phyloP scores from a whole-genome alignment of 2,329 filamentous ascomycete species.

The Esteya vermicola region DNA sequence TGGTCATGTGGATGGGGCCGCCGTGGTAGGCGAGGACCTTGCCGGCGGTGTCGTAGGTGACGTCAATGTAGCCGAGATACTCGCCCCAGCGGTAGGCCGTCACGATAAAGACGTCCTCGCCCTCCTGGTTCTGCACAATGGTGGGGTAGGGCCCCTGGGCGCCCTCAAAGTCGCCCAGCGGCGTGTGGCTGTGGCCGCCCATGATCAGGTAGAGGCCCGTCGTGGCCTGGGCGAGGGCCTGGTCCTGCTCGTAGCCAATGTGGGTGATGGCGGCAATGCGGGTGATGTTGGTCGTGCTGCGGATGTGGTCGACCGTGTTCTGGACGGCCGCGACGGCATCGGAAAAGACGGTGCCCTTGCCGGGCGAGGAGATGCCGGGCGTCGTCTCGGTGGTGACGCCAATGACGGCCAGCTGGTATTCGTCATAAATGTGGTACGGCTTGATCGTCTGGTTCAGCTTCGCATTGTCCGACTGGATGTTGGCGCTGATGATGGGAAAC shows the following conservation, averaged over 20 bases:
- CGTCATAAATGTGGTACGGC: conserved; percentile 48
- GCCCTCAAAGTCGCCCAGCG: conserved; percentile 42
- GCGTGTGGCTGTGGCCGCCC: conserved; percentile 46
- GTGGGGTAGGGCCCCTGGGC: conserved; percentile 50
- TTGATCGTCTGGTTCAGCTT: conserved; percentile 49
- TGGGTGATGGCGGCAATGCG: conserved; percentile 54
- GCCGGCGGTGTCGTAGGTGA: conserved; percentile 46
- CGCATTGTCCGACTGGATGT: conserved; percentile 45
- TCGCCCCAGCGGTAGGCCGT: conserved; percentile 56
- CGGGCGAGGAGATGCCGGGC: conserved; percentile 42
- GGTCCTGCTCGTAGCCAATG: conserved; percentile 51
- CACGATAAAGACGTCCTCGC: conserved; percentile 54
- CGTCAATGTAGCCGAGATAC: conserved; percentile 53
- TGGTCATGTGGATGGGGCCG: conserved; percentile 49
- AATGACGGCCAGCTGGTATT: conserved; percentile 47
- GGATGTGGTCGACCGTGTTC: conserved; percentile 46
- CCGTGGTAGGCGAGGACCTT: conserved; percentile 49
- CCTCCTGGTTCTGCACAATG: conserved; percentile 43
- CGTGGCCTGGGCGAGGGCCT: conserved; percentile 43
- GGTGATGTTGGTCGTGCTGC: conserved; percentile 44
- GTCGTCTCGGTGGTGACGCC: conserved; percentile 49
- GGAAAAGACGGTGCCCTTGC: conserved; percentile 41
- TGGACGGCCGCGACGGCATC: conserved; percentile 45
- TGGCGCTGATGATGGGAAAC: conserved; percentile 50
- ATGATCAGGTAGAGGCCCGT: conserved; percentile 55